Conservation (phyloP, 805 yeast species). For the Kazachstania psychrophila region DNA sequence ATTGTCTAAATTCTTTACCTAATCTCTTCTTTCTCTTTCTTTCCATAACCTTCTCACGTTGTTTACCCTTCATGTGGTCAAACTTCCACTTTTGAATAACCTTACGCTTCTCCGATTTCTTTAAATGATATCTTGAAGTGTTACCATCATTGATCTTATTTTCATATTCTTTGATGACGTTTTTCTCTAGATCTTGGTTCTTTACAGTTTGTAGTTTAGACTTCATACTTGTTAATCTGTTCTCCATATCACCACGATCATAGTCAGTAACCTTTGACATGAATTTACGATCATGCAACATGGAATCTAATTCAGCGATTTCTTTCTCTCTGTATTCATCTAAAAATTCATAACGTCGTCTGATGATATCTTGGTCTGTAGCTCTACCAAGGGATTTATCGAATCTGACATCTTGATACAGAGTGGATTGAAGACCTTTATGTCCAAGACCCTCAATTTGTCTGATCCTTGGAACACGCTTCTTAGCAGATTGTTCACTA, state of each 20-base stretch:
- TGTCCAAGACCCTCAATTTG: slow-evolving; percentile 60
- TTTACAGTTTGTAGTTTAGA: slow-evolving; percentile 60
- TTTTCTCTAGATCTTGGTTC: slow-evolving; percentile 64
- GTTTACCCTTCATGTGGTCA: slow-evolving; percentile 59
- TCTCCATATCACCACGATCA: slow-evolving; percentile 46
- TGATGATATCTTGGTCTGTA: slow-evolving; percentile 53
- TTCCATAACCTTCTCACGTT: slow-evolving; percentile 75
- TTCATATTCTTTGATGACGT: slow-evolving; percentile 55
- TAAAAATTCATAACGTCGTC: slow-evolving; percentile 74
- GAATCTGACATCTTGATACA: slow-evolving; percentile 78
- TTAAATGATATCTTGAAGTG: slow-evolving; percentile 47
- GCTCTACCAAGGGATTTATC: slow-evolving; percentile 85
- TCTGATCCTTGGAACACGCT: slow-evolving; percentile 59
- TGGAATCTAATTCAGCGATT: slow-evolving; percentile 45
- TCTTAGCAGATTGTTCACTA: slow-evolving; percentile 63
- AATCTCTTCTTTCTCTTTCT: slow-evolving; percentile 78
- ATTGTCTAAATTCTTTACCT: slow-evolving; percentile 64
- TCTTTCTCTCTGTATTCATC: slow-evolving; percentile 80
- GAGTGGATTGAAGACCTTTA: slow-evolving; percentile 30
- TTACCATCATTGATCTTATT: slow-evolving; percentile 43
- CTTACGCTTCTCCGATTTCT: slow-evolving; percentile 61
- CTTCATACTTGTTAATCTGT: slow-evolving; percentile 51
- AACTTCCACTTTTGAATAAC: slow-evolving; percentile 70
- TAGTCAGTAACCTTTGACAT: slow-evolving; percentile 32
- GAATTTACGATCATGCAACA: slow-evolving; percentile 47